Base-by-base conservation (phyloP, 2,329 filamentous ascomycete species). In the Exophiala bonariae region DNA sequence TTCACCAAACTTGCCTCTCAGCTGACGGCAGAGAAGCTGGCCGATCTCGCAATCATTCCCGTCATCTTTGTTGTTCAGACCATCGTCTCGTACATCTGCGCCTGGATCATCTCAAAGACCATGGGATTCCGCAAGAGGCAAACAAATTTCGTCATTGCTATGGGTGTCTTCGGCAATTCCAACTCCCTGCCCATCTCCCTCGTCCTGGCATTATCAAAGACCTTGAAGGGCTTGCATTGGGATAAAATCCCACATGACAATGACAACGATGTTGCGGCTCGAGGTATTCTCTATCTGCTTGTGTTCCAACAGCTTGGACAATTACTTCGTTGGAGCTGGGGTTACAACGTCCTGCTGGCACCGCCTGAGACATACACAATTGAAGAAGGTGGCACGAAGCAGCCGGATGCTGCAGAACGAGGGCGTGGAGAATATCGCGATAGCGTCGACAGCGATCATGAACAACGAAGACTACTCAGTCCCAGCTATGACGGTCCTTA, bases 241-340 rank as follows among this genome's bases (percentile, higher is more conserved):
- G 86, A 92, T 69, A 86, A 82, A 57, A 82, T 97, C 40, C 87
- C 89, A 0, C 87, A 89, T 44, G 93, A 99, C 60, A 97, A 95
- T 61, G 92, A 97, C 61, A 87, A 95, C 49, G 89, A 97, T 67
- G 93, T 99, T 16, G 91, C 82, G 18, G 92, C 93, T 2, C 83
- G 93, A 52, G 93, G 93, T 50, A 97, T 99, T 52, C 74, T 99
- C 1, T 99, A 99, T 63, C 79, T 99, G 9, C 78, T 99, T 52
- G 95, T 99, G 58, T 99, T 99, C 72, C 93, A 99, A 71, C 93
- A 99, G 66, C 81, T 99, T 3, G 93, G 93, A 17, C 93, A 99
- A 69, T 75, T 97, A 19, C 85, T 99, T 16, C 82, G 93, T 49
- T 99, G 93, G 93, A 96, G 89, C 54, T 99, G 93, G 93, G 93